A percentile compares a stretch with the other conserved stretches of the same genome.
Conservation (phyloP, 805 yeast genomes). For the Metschnikowia aberdeeniae region DNA sequence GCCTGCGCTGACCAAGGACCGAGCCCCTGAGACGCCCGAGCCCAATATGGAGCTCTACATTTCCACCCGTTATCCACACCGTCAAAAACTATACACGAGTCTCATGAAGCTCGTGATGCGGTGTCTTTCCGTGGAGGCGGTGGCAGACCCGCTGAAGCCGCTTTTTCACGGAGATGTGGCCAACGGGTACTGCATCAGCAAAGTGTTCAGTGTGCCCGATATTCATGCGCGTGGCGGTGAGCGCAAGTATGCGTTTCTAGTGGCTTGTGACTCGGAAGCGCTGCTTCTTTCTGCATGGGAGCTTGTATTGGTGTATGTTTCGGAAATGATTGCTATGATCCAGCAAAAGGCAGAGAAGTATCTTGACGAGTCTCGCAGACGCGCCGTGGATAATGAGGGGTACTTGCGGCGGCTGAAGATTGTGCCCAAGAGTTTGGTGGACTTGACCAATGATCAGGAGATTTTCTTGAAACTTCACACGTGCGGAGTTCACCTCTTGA, state of each 20-base stretch:
- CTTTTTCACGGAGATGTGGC: slow-evolving; percentile 59
- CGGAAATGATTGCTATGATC: slow-evolving; percentile 20
- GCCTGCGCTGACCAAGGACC: slow-evolving; percentile 38
- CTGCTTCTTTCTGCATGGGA: slow-evolving; percentile 54
- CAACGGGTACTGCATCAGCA: slow-evolving; percentile 56
- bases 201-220: slow-evolving; percentile 61
- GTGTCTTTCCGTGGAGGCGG: slow-evolving; percentile 63
- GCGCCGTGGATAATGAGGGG: slow-evolving; percentile 39
- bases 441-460: slow-evolving; percentile 50
- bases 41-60: slow-evolving; percentile 26
- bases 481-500: slow-evolving; percentile 52
- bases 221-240: slow-evolving; percentile 70
- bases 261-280: slow-evolving; percentile 53
- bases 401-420: slow-evolving; percentile 56
- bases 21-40: slow-evolving; percentile 17
- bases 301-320: slow-evolving; percentile 37
- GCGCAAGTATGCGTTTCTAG: slow-evolving; percentile 58
- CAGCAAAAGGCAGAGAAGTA: slow-evolving; percentile 18
- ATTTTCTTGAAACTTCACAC: slow-evolving; percentile 57
- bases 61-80: slow-evolving; percentile 59
- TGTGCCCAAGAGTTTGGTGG: slow-evolving; percentile 52
- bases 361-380: slow-evolving; percentile 9
- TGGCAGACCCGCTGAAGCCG: slow-evolving; percentile 55
- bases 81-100: slow-evolving; percentile 45
- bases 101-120: slow-evolving; percentile 59